Base-by-base conservation (phyloP, 2,329 filamentous ascomycete genomes). In the Aspergillus cejpii region DNA sequence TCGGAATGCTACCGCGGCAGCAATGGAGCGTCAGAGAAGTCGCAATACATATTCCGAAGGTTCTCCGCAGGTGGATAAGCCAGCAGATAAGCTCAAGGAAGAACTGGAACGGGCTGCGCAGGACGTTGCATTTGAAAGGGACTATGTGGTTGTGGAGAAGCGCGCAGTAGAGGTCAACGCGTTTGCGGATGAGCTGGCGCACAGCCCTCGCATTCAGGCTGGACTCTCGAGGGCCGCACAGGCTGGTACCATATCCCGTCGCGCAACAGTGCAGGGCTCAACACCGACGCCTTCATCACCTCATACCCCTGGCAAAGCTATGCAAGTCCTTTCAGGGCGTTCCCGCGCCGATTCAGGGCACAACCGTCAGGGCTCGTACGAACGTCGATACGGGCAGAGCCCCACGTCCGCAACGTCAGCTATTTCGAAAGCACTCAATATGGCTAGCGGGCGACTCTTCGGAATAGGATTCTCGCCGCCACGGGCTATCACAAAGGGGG, bases 131-230 rank as follows among this genome's bases (percentile, higher is more conserved):
- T 85, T 94, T 56, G 90, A 95, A 62, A 81, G 91, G 53, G 92
- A 97, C 54, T 98, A 97, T 58, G 91, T 98, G 15, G 76, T 97
- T 20, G 87, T 98, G 10, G 92, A 98, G 70, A 95, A 96, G 72
- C 83, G 85, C 53, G 85, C 89, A 15, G 90, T 98, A 8, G 91
- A 97, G 65, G 91, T 98, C 40, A 97, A 98, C 64, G 92, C 92
- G 2, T 85, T 98, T 59, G 92, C 92, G 17, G 92, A 98, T 66
- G 91, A 97, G 67, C 74, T 98, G 61, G 90, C 88, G 36, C 85
- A 89, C 41, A 91, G 86, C 59, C 85, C 86, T 38, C 81, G 81
- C 39, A 69, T 82, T 17, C 76, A 79, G 53, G 68, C 68, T 36
- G 64, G 60, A 19, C 63, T 74, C 48, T 64, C 76, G 66, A 19